Percentiles rank a stretch among this genome's conserved stretches.
phyloP scores from a whole-genome alignment of 495 filamentous ascomycete species.

The Clohesyomyces aquaticus region DNA sequence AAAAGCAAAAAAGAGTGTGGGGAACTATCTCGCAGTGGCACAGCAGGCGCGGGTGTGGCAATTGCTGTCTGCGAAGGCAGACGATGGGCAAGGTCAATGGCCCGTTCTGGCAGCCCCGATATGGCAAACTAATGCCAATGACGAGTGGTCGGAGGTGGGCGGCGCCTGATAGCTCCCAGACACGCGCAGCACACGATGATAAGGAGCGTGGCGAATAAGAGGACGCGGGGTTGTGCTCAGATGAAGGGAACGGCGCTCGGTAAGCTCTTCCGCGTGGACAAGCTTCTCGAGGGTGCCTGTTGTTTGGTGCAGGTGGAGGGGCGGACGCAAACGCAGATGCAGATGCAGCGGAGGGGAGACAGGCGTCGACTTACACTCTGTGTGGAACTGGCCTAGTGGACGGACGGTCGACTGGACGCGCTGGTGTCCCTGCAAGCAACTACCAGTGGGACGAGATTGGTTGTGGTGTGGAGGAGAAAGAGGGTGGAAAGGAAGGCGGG shows the following conservation, averaged over 20 bases:
- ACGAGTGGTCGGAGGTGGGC: constrained; percentile 22
- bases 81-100: constrained; percentile 12
- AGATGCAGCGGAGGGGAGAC: constrained; percentile 17
- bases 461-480: constrained; percentile 9
- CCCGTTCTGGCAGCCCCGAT: constrained; percentile 10
- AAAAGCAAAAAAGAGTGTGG: constrained; percentile 18
- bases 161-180: constrained; percentile 33
- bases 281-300: constrained; percentile 5
- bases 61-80: constrained; percentile 7
- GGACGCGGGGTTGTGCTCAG: constrained; percentile 30
- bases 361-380: constrained; percentile 18
- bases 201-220: constrained; percentile 38
- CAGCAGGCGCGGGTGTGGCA: background rate
- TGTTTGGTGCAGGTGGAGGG: background rate
- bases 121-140: constrained; percentile 25
- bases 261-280: constrained; percentile 32
- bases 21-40: constrained; percentile 1
- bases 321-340: too few relatives aligned
- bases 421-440: constrained; percentile 26
- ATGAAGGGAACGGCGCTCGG: constrained; percentile 20
- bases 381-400: constrained; percentile 13
- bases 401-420: constrained; percentile 6
- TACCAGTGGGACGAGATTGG: constrained; percentile 22
- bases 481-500: constrained; percentile 13
- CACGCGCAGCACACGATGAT: constrained; percentile 34